These are phyloP conservation scores for Acrocalymma vagum DNA, from an alignment of 2,329 filamentous ascomycete genomes.

Conservation along the genomic window DNA sequence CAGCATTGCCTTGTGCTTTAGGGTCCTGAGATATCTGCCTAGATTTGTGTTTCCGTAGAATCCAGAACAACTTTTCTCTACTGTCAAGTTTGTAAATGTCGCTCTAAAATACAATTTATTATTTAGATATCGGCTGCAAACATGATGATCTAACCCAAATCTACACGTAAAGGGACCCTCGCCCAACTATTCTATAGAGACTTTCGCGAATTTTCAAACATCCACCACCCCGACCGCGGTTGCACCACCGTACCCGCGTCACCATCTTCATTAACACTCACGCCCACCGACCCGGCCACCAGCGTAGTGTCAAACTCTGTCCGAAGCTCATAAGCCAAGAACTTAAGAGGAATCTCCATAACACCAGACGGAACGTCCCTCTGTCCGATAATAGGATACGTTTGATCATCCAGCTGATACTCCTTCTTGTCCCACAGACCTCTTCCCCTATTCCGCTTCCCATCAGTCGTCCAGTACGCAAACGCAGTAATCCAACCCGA, in stretches of 20 bases:
- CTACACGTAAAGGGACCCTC: too few species aligned
- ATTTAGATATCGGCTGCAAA: too few species aligned
- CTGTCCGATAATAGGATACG: neutral
- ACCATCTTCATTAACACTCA: slow-evolving; percentile 1
- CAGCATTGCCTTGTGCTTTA: too few species aligned
- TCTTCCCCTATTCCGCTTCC: neutral
- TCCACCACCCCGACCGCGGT: slow-evolving; percentile 17
- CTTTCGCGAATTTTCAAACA: slow-evolving; percentile 6
- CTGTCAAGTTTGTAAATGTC: too few species aligned
- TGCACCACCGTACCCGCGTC: slow-evolving; percentile 2
- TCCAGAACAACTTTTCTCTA: too few species aligned
- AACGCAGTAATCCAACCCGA: slow-evolving; percentile 24
- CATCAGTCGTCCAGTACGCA: slow-evolving; percentile 17
- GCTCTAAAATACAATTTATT: too few species aligned
- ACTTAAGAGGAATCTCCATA: slow-evolving; percentile 9
- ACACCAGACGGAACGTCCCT: slow-evolving; percentile 5
- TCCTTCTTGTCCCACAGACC: neutral
- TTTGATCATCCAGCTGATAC: slow-evolving; percentile 5
- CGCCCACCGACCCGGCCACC: slow-evolving; percentile 15
- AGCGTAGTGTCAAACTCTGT: slow-evolving; percentile 4
- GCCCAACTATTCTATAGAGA: too few species aligned
- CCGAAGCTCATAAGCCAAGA: slow-evolving; percentile 2
- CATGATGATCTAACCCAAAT: too few species aligned
- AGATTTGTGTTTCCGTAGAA: too few species aligned
- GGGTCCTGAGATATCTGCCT: too few species aligned